Evolutionary conservation across 345 rosid genomes (phyloP), one percentile per base, ranked within the genome.

Genomic region (Geranium brycei): DNA sequence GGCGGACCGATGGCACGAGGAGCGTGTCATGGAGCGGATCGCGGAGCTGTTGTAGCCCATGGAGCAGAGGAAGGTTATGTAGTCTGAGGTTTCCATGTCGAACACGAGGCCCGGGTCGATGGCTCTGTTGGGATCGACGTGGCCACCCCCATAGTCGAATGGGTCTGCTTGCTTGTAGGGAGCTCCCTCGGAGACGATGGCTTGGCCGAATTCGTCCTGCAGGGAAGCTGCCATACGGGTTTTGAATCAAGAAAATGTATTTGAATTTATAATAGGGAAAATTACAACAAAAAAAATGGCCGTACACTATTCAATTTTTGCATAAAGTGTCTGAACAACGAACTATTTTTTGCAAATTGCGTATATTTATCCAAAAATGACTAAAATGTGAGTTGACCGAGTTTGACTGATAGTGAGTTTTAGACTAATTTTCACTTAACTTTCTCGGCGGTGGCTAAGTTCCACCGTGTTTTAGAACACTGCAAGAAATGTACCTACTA

Each of bases 91-190:
- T 1, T 63, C 78, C 65, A 77, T 66, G 62, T 87, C 87, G 58
- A 75, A 87, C 14, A 85, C 78, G 19, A 85, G 85, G 41, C 91
- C 89, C 0, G 95, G 91, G 63, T 73, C 75, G 0, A 75, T 63
- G 38, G 78, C 87, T 75, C 67, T 73, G 58, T 61, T 65, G 1
- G 95, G 85, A 69, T 87, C 73, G 4, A 87, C 85, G 8, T 85
- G 84, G 32, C 91, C 91, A 2, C 84, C 83, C 61, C 91, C 95
- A 2, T 76, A 82, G 69, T 83, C 91, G 65, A 85, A 85, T 0
- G 91, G 85, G 67, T 82, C 85, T 0, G 82, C 89, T 57, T 62
- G 72, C 75, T 84, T 84, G 19, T 81, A 69, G 0, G 93, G 86
- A 53, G 82, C 83, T 72, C 86, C 83, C 62, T 81, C 84, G 0